Percentiles rank a stretch among this genome's conserved stretches.
phyloP scores from a whole-genome alignment of 306 rosid species.

The Cajanus cajan region DNA sequence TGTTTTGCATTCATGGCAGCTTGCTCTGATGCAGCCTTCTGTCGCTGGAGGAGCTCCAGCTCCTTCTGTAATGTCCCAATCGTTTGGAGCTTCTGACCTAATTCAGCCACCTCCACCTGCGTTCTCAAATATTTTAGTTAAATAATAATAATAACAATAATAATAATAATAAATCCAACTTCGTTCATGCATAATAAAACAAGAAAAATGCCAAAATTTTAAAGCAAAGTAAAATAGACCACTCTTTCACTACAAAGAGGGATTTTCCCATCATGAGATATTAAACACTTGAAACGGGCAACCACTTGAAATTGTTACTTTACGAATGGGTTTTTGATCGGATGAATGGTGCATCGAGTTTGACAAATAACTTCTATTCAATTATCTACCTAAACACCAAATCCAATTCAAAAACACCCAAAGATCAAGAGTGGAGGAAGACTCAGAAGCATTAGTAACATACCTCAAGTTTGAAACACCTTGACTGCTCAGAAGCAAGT shows the following conservation, averaged over 20 bases:
- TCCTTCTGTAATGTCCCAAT: constrained; percentile 86
- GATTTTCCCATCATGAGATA: neutral
- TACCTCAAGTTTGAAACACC: constrained; percentile 98
- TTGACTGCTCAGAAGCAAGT: constrained; percentile 92
- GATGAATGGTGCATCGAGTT: neutral
- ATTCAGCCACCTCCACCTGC: constrained; percentile 91
- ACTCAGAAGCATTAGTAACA: constrained; percentile 19
- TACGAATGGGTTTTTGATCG: neutral
- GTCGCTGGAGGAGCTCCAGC: constrained; percentile 88
- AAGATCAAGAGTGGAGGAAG: neutral
- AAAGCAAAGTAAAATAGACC: neutral
- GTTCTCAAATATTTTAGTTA: constrained; percentile 24
- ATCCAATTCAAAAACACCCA: constrained; percentile 5
- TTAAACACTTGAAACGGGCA: neutral
- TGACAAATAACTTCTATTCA: neutral
- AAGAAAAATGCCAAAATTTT: neutral
- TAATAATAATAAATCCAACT: neutral
- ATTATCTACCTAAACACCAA: neutral
- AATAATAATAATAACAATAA: neutral
- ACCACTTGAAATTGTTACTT: neutral
- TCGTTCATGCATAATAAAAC: neutral
- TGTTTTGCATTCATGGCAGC: constrained; percentile 70
- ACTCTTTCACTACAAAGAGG: neutral
- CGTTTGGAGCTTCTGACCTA: constrained; percentile 88
- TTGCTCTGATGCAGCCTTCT: constrained; percentile 85